Evolutionary conservation across 257 asterid genomes (phyloP).

Genomic region (Eucommia ulmoides): DNA sequence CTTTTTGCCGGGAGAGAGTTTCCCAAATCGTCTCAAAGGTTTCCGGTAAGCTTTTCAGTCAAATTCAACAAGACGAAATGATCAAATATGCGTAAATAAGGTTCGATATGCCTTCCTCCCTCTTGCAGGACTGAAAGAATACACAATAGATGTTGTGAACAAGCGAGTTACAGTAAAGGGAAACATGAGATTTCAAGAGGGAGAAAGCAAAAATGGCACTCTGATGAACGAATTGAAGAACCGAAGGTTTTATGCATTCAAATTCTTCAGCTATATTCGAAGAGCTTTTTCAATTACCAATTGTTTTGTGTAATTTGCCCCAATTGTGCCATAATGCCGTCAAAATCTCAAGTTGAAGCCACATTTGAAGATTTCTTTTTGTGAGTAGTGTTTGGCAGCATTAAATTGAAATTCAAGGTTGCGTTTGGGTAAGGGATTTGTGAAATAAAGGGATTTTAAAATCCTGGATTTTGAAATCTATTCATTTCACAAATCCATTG

Average conservation of each 20-base stretch:
- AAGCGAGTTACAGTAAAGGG: slow-evolving; percentile 13
- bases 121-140: slow-evolving; percentile 18
- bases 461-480: no score
- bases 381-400: no score
- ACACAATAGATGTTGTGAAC: slow-evolving; percentile 11
- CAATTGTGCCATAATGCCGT: no score
- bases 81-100: no score
- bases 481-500: no score
- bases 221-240: background rate
- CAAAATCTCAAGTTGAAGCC: no score
- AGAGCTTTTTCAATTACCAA: background rate
- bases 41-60: slow-evolving; percentile 5
- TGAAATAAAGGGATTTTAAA: no score
- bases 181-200: background rate
- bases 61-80: background rate
- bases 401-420: no score
- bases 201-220: background rate
- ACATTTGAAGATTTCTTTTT: no score
- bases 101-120: background rate
- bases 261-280: slow-evolving; percentile 2
- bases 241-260: background rate
- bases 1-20: slow-evolving; percentile 15
- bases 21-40: slow-evolving; percentile 12
- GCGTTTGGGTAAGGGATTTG: no score
- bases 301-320: no score